Evolutionary conservation across 306 rosid genomes (phyloP), one percentile per base, ranked within the genome.

Genomic region (Dalbergia oliveri): DNA sequence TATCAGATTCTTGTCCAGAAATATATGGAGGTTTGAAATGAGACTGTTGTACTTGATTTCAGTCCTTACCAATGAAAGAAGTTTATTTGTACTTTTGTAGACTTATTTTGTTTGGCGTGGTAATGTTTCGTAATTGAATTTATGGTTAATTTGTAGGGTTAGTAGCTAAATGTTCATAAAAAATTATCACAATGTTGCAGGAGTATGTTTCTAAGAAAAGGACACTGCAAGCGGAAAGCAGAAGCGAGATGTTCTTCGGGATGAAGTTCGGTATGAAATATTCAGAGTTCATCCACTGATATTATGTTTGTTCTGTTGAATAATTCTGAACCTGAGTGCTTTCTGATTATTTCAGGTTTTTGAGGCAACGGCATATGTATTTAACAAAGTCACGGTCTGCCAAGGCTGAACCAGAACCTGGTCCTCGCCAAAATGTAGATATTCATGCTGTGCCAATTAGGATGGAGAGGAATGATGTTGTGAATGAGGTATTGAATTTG

Each of bases 221-320:
- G 81, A 90, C 80, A 85, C 21, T 84, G 84, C 69, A 67, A 65
- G 34, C 33, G 11, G 69, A 69, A 79, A 43, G 49, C 80, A 23
- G 73, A 88, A 73, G 44, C 77, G 77, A 84, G 84, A 80, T 5
- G 61, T 43, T 67, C 94, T 92, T 62, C 10, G 49, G 26, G 78
- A 86, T 0, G 92, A 92, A 89, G 89, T 88, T 76, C 31, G 89
- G 97, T 89, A 84, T 62, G 87, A 60, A 67, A 59, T 9, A 49
- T 57, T 39, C 10, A 6, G 69, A 11, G 45, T 39, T 58, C 23
- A 31, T 64, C 35, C 53, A 9, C 39, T 65, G 16, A 26, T 69
- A 13, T 23, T 64, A 13, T 70, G 11, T 50, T 71, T 11, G 13
- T 37, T 70, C 5, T 47, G 4, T 44, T 47, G 69, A 51, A 58